Percentiles rank a stretch among this genome's conserved stretches.
Conservation (phyloP, 2,329 filamentous ascomycete species). For the Aspergillus neotritici region DNA sequence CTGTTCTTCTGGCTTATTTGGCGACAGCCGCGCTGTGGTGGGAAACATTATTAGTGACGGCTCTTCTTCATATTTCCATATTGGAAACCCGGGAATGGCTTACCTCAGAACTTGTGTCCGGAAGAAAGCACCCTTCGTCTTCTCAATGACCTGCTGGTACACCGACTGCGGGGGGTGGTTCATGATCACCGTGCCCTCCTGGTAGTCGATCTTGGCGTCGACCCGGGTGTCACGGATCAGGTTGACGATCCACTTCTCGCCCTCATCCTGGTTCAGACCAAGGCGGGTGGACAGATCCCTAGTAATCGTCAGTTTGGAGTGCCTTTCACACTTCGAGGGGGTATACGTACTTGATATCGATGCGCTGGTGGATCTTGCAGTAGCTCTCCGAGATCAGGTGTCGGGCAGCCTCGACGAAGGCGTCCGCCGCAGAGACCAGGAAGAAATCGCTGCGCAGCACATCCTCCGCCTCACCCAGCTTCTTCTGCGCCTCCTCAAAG, state of each 20-base stretch:
- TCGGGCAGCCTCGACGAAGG: slow-evolving; percentile 87
- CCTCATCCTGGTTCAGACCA: slow-evolving; percentile 85
- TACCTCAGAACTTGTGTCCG: slow-evolving; percentile 83
- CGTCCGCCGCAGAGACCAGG: slow-evolving; percentile 74
- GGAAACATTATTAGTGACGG: slow-evolving; percentile 8
- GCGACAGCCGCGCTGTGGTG: slow-evolving; percentile 43
- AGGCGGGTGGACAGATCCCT: slow-evolving; percentile 85
- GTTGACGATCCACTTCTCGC: slow-evolving; percentile 99
- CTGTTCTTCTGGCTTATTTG: slow-evolving; percentile 35
- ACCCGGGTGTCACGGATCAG: slow-evolving; percentile 95
- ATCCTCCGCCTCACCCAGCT: slow-evolving; percentile 79
- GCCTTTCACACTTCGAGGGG: slow-evolving; percentile 1
- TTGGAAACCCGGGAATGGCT: slow-evolving; percentile 2
- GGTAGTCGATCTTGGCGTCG: slow-evolving; percentile 98
- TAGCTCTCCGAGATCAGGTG: slow-evolving; percentile 98
- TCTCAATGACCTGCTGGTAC: slow-evolving; percentile 98
- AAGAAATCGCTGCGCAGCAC: slow-evolving; percentile 95
- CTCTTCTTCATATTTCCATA: not conserved
- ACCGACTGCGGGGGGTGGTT: slow-evolving; percentile 98
- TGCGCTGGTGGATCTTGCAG: slow-evolving; percentile 99
- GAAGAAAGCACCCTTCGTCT: slow-evolving; percentile 98
- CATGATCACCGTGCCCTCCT: slow-evolving; percentile 98
- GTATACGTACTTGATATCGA: slow-evolving; percentile 74
- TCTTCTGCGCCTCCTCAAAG: slow-evolving; percentile 91
- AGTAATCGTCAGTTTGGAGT: slow-evolving; percentile 14